phyloP scores from a whole-genome alignment of 805 yeast species.

The Kazachstania kunashirensis region DNA sequence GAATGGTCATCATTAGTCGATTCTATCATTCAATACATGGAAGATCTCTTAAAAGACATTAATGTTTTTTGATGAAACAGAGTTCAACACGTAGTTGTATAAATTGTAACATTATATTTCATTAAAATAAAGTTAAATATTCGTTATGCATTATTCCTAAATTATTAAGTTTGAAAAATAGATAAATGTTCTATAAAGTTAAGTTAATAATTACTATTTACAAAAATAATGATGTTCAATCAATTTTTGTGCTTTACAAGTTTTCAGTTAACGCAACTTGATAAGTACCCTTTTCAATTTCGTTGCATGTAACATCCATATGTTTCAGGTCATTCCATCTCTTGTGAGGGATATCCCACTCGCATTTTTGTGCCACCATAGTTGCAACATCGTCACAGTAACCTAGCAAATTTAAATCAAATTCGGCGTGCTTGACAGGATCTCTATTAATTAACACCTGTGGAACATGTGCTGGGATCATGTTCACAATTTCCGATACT shows the following conservation, averaged over 20 bases:
- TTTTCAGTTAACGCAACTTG: constrained; percentile 11
- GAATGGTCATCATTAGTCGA: constrained; percentile 48
- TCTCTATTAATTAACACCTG: constrained; percentile 74
- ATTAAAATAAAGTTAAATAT: too few species aligned
- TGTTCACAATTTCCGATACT: constrained; percentile 76
- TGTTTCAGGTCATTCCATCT: constrained; percentile 32
- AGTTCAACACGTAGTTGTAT: background rate
- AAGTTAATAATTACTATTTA: too few species aligned
- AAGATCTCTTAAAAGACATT: constrained; percentile 17
- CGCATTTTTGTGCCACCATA: constrained; percentile 45
- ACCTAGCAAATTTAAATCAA: constrained; percentile 70
- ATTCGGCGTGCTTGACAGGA: constrained; percentile 63
- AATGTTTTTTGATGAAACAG: background rate
- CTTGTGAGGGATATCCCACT: constrained; percentile 54
- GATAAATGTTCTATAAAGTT: too few species aligned
- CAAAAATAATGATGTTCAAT: background rate
- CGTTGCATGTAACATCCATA: constrained; percentile 14
- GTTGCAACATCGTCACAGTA: constrained; percentile 76
- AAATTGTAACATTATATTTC: background rate
- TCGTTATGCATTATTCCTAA: too few species aligned
- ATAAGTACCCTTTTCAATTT: constrained; percentile 26
- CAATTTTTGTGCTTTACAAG: background rate
- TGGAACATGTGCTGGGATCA: constrained; percentile 63
- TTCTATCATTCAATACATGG: constrained; percentile 42
- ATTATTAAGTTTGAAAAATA: too few species aligned